Base-by-base conservation (phyloP, 2,329 filamentous ascomycete genomes). In the Talaromyces amestolkiae region DNA sequence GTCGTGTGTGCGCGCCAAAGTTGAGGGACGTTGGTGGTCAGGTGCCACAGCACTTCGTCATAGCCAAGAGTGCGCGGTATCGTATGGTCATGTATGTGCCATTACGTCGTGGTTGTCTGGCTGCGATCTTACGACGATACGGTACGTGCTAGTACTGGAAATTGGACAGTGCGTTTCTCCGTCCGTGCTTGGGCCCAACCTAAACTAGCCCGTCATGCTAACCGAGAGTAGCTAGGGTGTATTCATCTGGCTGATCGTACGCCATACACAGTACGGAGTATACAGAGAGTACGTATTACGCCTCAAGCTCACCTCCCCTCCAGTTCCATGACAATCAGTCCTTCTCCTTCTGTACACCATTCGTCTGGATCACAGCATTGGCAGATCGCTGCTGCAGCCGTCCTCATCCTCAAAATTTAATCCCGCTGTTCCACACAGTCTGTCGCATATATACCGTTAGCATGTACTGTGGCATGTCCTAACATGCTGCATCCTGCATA, bases 41-140 rank as follows among this genome's bases (percentile, higher is more conserved):
- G 59, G 59, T 61, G 59, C 59, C 58, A 53, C 59, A 53, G 37
- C 45, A 24, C 59, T 39, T 53, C 59, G 59, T 61, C 59, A 61
- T 53, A 22, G 59, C 59, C 59, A 61, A 61, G 59, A 53, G n/a
- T 7, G 51, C 27, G 27, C 27, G 2, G 58, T 61, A 35, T 60
- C 7, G 51, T 54, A 33, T 35, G 17, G 51, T 54, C 51, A 54
- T 37, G 27, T 54, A 54, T 35, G 51, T 54, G 31, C 31, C 17
- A 54, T 54, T 54, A 54, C 51, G 27, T 53, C 49, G 49, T 10
- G 33, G 27, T n/a, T 53, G 27, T 10, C 27, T 11, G 27, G 27
- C 24, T 53, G 6, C 49, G 19, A 27, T 27, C 22, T 51, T 15
- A 31, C 47, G 11, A 24, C 22, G 27, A 51, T 51, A 51, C 47